Conservation (phyloP, 495 filamentous ascomycete genomes). For the Penicillium goetzii region DNA sequence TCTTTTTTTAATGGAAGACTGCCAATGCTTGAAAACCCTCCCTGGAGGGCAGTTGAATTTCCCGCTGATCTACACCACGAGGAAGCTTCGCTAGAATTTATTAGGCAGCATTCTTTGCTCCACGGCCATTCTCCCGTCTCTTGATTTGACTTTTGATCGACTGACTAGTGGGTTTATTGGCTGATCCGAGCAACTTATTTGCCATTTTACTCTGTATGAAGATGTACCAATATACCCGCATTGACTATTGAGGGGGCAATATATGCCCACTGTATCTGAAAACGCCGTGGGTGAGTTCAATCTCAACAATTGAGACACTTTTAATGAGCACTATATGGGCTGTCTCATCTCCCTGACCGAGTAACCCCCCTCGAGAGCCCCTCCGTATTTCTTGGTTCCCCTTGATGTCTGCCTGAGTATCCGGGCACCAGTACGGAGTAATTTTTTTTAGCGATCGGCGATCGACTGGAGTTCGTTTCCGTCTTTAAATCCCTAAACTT, state of each 20-base stretch:
- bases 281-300: background rate
- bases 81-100: background rate
- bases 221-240: conserved; percentile 12
- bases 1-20: background rate
- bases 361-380: background rate
- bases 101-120: conserved; percentile 2
- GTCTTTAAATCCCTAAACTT: background rate
- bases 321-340: background rate
- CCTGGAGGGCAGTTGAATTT: background rate
- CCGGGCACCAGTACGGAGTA: background rate
- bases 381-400: background rate
- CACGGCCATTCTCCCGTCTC: background rate
- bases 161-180: background rate
- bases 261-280: background rate
- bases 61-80: background rate
- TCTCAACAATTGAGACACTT: background rate
- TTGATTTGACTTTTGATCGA: conserved; percentile 3
- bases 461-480: conserved; percentile 6
- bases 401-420: background rate
- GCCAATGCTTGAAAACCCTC: background rate
- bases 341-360: background rate
- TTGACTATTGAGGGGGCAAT: background rate
- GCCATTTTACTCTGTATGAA: background rate
- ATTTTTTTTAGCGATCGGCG: conserved; percentile 9
- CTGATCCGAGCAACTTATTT: background rate